Conservation (phyloP, 2,329 filamentous ascomycete genomes). For the Fusarium denticulatum region DNA sequence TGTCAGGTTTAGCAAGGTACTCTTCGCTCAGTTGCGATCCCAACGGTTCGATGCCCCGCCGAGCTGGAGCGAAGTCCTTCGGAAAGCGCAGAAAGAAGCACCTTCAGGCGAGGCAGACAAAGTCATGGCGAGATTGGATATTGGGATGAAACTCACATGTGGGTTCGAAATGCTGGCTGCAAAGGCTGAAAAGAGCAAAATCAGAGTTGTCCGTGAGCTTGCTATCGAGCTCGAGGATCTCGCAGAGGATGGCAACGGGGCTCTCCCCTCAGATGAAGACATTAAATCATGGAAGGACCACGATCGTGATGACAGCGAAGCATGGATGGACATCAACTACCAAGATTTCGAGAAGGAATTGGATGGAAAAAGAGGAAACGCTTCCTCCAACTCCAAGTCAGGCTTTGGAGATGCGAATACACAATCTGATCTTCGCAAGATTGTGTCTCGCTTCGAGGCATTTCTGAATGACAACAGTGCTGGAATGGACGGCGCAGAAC, state of each 20-base stretch:
- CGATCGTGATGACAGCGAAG: constrained; percentile 80
- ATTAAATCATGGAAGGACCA: constrained; percentile 73
- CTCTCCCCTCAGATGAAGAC: constrained; percentile 77
- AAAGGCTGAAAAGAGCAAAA: constrained; percentile 74
- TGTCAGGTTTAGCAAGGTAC: constrained; percentile 84
- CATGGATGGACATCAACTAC: constrained; percentile 93
- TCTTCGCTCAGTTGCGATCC: constrained; percentile 89
- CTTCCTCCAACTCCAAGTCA: constrained; percentile 47
- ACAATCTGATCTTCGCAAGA: constrained; percentile 84
- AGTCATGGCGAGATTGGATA: constrained; percentile 59
- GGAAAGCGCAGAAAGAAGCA: constrained; percentile 31
- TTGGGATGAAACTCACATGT: constrained; percentile 89
- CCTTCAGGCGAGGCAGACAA: constrained; percentile 25
- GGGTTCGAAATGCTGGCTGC: constrained; percentile 89
- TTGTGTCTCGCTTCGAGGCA: constrained; percentile 91
- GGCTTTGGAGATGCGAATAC: constrained; percentile 73
- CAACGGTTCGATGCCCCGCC: constrained; percentile 79
- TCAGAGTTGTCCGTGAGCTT: constrained; percentile 76
- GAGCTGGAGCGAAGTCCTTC: constrained; percentile 54
- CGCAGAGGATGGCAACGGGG: constrained; percentile 71
- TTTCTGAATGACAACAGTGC: constrained; percentile 90
- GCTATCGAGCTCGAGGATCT: constrained; percentile 80
- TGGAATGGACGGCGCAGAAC: constrained; percentile 79
- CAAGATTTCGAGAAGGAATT: constrained; percentile 88
- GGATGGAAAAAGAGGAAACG: constrained; percentile 56